A percentile compares a stretch with the other conserved stretches of the same genome.
Conservation (phyloP, 371 early-diverging fungal species). For the Mucor irregularis region DNA sequence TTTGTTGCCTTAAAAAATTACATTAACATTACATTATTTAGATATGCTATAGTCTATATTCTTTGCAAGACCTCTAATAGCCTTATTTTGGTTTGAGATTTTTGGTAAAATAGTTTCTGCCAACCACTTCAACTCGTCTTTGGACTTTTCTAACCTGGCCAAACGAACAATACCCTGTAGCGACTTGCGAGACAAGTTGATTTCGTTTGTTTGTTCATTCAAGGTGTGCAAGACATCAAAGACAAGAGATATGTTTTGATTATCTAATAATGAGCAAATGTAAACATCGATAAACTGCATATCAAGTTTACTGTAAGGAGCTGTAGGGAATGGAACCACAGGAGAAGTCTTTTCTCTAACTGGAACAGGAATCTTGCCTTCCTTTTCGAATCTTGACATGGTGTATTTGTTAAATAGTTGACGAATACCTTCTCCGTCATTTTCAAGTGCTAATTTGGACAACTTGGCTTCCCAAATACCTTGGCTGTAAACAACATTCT, state of each 20-base stretch:
- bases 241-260: slow-evolving; percentile 43
- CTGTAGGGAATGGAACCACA: slow-evolving; percentile 45
- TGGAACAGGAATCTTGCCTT: slow-evolving; percentile 46
- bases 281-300: slow-evolving; percentile 44
- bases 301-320: slow-evolving; percentile 43
- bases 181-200: slow-evolving; percentile 1
- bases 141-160: slow-evolving; percentile 20
- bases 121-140: slow-evolving; percentile 22
- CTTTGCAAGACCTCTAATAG: slow-evolving; percentile 4
- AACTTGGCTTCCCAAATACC: slow-evolving; percentile 15
- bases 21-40: too few relatives aligned
- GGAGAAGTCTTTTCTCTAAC: slow-evolving; percentile 28
- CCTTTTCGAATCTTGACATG: slow-evolving; percentile 41
- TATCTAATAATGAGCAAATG: slow-evolving; percentile 32
- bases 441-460: slow-evolving; percentile 9
- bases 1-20: too few relatives aligned
- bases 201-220: slow-evolving; percentile 22
- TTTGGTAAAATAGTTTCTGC: slow-evolving; percentile 9
- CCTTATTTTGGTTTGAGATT: slow-evolving; percentile 5
- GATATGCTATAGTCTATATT: slow-evolving; percentile 6
- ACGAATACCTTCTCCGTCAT: slow-evolving; percentile 7
- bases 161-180: slow-evolving; percentile 11
- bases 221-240: slow-evolving; percentile 40
- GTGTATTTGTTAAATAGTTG: slow-evolving; percentile 40
- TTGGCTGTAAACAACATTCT: slow-evolving; percentile 7